Base-by-base conservation (phyloP, 495 filamentous ascomycete species). In the Penicillium mononematosum region DNA sequence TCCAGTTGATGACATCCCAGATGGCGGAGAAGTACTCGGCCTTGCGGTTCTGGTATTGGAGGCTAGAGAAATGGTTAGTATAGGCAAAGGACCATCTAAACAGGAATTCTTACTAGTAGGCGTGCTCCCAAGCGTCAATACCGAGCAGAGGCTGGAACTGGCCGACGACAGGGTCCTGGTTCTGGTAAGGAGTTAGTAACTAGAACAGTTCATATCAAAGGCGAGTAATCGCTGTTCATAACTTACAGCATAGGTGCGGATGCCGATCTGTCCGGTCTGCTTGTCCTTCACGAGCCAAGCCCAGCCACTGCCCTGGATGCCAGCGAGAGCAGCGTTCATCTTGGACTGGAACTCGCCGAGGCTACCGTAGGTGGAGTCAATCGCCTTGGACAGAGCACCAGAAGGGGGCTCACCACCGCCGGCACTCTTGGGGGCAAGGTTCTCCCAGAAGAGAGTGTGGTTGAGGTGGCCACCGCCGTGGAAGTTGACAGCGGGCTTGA, bases 1-100 rank as follows among this genome's bases (percentile, higher is more conserved):
- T 94, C 94, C 94, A 98, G 80, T 98, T 98, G 65, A 98, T 81
- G 46, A 98, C 91, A 61, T 97, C 91, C 94, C 94, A 98, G 70
- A 98, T 88, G 55, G 91, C 91, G 55, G 83, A 84, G 74, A 98
- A 96, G 78, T 98, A 98, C 73, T 97, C 95, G 52, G 90, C 94
- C 84, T 98, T 98, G 70, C 93, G 88, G 79, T 98, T 98, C 82
- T 96, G 83, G 75, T 98, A 98, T 80, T 98, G 91, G 54, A 98
- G 80, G 77, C 85, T 89, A 64, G 55, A 75, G 32, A 32, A 45
- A 56, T 80, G 81, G 69, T 56, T 80, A 45, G 78, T 73, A 56
- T 77, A 65, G 71, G 56, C n/a, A 24, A 8, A 16, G 25, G 27
- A 11, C 14, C 12, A 27, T 50, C 8, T 1, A 53, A 17, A 22